These are phyloP conservation scores for Trichomonascus vanleenenianus DNA, from an alignment of 805 yeast genomes.

Conservation along the genomic window DNA sequence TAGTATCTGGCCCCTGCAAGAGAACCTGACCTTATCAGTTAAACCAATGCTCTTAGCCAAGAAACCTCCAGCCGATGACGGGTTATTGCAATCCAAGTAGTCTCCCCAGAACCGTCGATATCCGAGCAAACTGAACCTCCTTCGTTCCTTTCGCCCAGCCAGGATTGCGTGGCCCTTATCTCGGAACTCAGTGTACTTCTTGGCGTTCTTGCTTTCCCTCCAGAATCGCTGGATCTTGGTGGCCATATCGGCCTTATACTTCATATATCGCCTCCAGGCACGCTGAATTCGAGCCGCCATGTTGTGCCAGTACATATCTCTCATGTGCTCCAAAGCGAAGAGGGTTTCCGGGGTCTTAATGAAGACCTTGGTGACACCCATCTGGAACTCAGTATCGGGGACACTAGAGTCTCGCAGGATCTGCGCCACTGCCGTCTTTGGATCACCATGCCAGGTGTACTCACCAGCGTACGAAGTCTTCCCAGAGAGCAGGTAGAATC, in stretches of 20 bases:
- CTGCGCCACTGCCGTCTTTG: conserved; percentile 44
- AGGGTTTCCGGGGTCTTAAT: conserved; percentile 95
- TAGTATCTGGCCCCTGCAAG: conserved; percentile 73
- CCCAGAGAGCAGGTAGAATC: conserved; percentile 81
- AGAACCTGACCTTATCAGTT: conserved; percentile 60
- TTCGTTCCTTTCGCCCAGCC: conserved; percentile 75
- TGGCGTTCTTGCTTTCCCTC: conserved; percentile 73
- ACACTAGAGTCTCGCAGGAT: conserved; percentile 56
- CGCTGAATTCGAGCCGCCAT: conserved; percentile 98
- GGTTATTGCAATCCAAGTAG: conserved; percentile 75
- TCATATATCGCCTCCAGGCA: conserved; percentile 84
- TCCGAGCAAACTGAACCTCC: conserved; percentile 80
- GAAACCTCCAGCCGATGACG: conserved; percentile 69
- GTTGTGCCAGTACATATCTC: conserved; percentile 95
- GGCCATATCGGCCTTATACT: conserved; percentile 81
- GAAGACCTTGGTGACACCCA: conserved; percentile 88
- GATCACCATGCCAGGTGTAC: conserved; percentile 56
- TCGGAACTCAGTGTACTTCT: conserved; percentile 74
- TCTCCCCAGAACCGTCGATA: conserved; percentile 92
- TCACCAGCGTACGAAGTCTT: conserved; percentile 90
- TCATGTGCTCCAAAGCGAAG: conserved; percentile 90
- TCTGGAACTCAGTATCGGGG: conserved; percentile 74
- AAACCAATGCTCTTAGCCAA: conserved; percentile 64
- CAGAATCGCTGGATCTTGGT: conserved; percentile 71
- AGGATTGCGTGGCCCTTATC: conserved; percentile 72